phyloP scores from a whole-genome alignment of 2,329 filamentous ascomycete species.

The Drechslerella dactyloides region DNA sequence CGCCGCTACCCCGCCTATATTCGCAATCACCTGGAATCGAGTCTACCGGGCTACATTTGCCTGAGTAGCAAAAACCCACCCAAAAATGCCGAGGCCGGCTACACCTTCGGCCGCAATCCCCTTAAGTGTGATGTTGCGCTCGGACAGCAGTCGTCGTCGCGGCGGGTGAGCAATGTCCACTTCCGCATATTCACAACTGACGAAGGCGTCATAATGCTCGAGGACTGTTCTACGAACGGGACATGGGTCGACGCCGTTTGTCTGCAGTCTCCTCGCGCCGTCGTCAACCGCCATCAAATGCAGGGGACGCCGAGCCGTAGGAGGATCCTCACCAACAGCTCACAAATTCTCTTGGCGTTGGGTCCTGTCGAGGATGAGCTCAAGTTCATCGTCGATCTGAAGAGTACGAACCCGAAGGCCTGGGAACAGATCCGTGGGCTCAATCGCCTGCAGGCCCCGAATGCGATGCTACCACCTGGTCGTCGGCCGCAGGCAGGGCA shows the following conservation, averaged over 20 bases:
- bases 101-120: conserved; percentile 81
- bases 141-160: conserved; percentile 66
- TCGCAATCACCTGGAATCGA: conserved; percentile 41
- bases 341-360: conserved; percentile 56
- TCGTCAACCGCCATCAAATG: conserved; percentile 36
- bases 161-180: conserved; percentile 88
- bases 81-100: conserved; percentile 74
- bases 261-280: conserved; percentile 36
- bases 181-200: conserved; percentile 91
- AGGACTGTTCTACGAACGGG: conserved; percentile 95
- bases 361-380: conserved; percentile 65
- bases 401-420: conserved; percentile 57
- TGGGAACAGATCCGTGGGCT: conserved; percentile 40
- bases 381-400: conserved; percentile 84
- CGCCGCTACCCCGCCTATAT: conserved; percentile 49
- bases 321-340: conserved; percentile 56
- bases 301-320: conserved; percentile 53
- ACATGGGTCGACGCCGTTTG: conserved; percentile 77
- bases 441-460: conserved; percentile 13
- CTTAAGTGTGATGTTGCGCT: conserved; percentile 74
- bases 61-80: conserved; percentile 51
- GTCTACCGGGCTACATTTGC: conserved; percentile 51
- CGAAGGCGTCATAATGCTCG: conserved; percentile 85
- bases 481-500: conserved; percentile 43
- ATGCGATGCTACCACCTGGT: conserved; percentile 41